Percentiles rank a stretch among this genome's conserved stretches.
Conservation (phyloP, 139 green algal species). For the Chlamydomonas sphaeroides region DNA sequence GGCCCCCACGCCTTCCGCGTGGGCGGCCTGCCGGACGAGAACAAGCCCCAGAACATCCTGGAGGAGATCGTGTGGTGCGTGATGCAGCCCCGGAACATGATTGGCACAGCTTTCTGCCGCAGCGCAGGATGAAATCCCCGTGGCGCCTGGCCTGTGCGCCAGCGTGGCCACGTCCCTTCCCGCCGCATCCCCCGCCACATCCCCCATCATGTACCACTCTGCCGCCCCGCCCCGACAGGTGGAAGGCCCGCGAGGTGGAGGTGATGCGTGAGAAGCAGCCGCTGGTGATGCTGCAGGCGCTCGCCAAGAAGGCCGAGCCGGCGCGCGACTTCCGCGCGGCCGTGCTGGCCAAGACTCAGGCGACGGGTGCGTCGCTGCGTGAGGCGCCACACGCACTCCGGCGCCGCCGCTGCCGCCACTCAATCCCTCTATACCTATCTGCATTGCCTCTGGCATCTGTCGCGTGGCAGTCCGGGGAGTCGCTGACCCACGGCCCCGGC, state of each 20-base stretch:
- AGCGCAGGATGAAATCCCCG: too few species aligned
- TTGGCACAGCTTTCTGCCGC: too few species aligned
- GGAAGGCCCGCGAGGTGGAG: conserved; percentile 89
- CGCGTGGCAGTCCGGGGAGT: too few species aligned
- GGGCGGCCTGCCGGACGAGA: conserved; percentile 74
- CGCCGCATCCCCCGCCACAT: too few species aligned
- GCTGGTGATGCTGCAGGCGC: conserved; percentile 55
- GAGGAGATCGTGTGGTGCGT: conserved; percentile 98
- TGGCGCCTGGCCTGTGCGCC: too few species aligned
- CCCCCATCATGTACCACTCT: too few species aligned
- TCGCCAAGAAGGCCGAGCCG: conserved; percentile 61
- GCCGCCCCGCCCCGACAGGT: conserved; percentile 55
- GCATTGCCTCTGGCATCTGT: too few species aligned
- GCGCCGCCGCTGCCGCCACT: too few species aligned
- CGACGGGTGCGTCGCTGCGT: conserved; percentile 51
- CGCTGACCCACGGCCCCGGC: too few species aligned
- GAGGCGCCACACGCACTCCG: too few species aligned
- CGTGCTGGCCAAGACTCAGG: conserved; percentile 50
- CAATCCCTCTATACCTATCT: too few species aligned
- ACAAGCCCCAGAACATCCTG: conserved; percentile 96
- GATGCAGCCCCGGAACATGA: too few species aligned
- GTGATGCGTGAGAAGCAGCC: conserved; percentile 68
- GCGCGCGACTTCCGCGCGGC: conserved; percentile 93
- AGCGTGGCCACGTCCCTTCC: neutral
- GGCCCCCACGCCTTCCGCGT: conserved; percentile 83